Percentiles rank a stretch among this genome's conserved stretches.
Evolutionary conservation across 495 filamentous ascomycete genomes (phyloP).

Genomic region (Podospora conica): DNA sequence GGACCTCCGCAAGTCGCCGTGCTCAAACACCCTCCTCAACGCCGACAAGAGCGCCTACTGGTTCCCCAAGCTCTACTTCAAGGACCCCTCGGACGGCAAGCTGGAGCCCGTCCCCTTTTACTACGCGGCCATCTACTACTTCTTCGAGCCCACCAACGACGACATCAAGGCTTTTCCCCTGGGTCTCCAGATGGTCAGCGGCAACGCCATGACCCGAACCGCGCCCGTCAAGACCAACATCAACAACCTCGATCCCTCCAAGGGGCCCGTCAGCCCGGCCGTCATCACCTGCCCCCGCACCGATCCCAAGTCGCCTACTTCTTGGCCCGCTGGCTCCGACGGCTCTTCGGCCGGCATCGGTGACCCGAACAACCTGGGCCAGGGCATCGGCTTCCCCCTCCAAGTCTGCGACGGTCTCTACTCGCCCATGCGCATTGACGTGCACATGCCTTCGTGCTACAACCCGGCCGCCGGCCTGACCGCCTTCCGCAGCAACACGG

Average conservation of each 20-base stretch:
- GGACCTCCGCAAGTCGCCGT: slow-evolving; percentile 51
- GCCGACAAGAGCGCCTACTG: slow-evolving; percentile 74
- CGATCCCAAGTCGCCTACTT: slow-evolving; percentile 44
- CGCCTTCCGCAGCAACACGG: slow-evolving; percentile 47
- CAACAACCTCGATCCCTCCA: slow-evolving; percentile 35
- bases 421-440: slow-evolving; percentile 51
- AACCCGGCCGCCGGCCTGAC: slow-evolving; percentile 51
- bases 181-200: slow-evolving; percentile 66
- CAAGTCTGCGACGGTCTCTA: slow-evolving; percentile 46
- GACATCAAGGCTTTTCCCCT: slow-evolving; percentile 60
- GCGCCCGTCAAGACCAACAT: slow-evolving; percentile 28
- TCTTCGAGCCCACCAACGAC: slow-evolving; percentile 52
- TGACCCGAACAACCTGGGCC: slow-evolving; percentile 43
- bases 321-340: slow-evolving; percentile 40
- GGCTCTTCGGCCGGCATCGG: slow-evolving; percentile 43
- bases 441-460: slow-evolving; percentile 53
- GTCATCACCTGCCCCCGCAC: slow-evolving; percentile 42
- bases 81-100: slow-evolving; percentile 51
- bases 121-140: slow-evolving; percentile 66
- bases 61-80: slow-evolving; percentile 63
- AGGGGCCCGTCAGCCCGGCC: slow-evolving; percentile 38
- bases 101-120: slow-evolving; percentile 59
- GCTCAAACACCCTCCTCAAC: slow-evolving; percentile 59
- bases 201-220: slow-evolving; percentile 48
- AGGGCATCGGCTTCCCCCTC: slow-evolving; percentile 45